Evolutionary conservation across 31 red algal species (phyloP).

Genomic region (Odonthalia washingtoniensis): DNA sequence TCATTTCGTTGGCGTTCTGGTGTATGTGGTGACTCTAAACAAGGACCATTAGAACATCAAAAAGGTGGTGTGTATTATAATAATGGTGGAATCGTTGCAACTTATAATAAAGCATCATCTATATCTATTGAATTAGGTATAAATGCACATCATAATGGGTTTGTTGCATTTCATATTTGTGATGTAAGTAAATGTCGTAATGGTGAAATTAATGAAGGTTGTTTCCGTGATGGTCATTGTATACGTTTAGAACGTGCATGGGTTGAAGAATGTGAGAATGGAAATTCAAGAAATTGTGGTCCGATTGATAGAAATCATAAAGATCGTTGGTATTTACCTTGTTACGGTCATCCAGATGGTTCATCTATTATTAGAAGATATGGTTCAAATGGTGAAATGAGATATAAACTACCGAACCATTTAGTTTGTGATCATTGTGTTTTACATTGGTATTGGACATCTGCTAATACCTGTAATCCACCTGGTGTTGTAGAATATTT

Average conservation of each 20-base stretch:
- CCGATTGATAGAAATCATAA: constrained; percentile 67
- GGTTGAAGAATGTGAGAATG: constrained; percentile 50
- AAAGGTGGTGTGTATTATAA: constrained; percentile 61
- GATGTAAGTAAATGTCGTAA: constrained; percentile 56
- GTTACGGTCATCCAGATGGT: neutral
- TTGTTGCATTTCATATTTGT: constrained; percentile 50
- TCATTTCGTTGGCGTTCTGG: constrained; percentile 58
- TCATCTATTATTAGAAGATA: neutral
- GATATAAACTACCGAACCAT: constrained; percentile 49
- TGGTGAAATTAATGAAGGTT: constrained; percentile 54
- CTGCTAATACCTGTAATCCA: constrained; percentile 78
- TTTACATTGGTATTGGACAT: constrained; percentile 69
- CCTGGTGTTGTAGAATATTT: constrained; percentile 67
- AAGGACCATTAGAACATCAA: constrained; percentile 30
- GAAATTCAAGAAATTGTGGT: constrained; percentile 48
- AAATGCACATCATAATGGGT: constrained; percentile 68
- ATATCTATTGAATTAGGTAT: constrained; percentile 42
- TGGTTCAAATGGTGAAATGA: constrained; percentile 17
- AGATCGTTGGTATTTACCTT: constrained; percentile 75
- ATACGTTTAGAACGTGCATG: constrained; percentile 51
- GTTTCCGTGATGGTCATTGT: constrained; percentile 67
- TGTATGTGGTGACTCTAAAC: constrained; percentile 52
- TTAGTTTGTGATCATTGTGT: constrained; percentile 76
- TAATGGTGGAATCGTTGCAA: constrained; percentile 27
- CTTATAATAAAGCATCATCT: constrained; percentile 27